These are phyloP conservation scores for Didymella keratinophila DNA, from an alignment of 2,329 filamentous ascomycete species.

Conservation along the genomic window DNA sequence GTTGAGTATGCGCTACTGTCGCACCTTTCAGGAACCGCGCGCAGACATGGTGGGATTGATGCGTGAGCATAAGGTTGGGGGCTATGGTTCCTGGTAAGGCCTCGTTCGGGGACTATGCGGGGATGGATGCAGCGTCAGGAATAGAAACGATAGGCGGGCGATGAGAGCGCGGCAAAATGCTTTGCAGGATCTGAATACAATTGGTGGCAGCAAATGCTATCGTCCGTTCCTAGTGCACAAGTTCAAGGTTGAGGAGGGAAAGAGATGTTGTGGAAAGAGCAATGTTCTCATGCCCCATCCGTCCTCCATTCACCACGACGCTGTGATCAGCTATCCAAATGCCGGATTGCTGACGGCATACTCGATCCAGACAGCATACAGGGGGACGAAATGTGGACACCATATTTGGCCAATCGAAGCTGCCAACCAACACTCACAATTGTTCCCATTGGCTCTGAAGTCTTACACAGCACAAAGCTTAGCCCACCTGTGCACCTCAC, in stretches of 20 bases:
- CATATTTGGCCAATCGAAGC: slow-evolving; percentile 16
- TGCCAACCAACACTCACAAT: not conserved
- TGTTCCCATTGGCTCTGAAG: slow-evolving; percentile 8
- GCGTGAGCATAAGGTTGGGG: slow-evolving; percentile 1
- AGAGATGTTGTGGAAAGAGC: not conserved
- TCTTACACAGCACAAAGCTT: slow-evolving; percentile 17
- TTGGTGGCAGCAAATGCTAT: too few relatives aligned
- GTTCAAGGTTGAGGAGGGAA: not conserved
- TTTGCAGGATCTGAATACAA: not conserved
- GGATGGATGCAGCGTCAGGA: slow-evolving; percentile 7
- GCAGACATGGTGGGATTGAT: slow-evolving; percentile 8
- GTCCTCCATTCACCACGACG: not conserved
- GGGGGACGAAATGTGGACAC: slow-evolving; percentile 17
- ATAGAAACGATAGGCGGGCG: slow-evolving; percentile 16
- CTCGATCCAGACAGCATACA: slow-evolving; percentile 5
- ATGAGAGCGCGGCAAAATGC: not conserved
- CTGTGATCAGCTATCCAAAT: not conserved
- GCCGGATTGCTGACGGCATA: slow-evolving; percentile 7
- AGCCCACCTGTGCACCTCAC: slow-evolving; percentile 4
- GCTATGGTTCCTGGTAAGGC: slow-evolving; percentile 14
- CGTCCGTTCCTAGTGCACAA: too few relatives aligned
- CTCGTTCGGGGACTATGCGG: slow-evolving; percentile 20
- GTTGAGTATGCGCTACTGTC: too few relatives aligned
- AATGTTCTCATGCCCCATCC: not conserved
- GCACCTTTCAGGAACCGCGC: slow-evolving; percentile 5